Evolutionary conservation across 2,329 filamentous ascomycete species (phyloP).

Genomic region (Hirsutella rhossiliensis): DNA sequence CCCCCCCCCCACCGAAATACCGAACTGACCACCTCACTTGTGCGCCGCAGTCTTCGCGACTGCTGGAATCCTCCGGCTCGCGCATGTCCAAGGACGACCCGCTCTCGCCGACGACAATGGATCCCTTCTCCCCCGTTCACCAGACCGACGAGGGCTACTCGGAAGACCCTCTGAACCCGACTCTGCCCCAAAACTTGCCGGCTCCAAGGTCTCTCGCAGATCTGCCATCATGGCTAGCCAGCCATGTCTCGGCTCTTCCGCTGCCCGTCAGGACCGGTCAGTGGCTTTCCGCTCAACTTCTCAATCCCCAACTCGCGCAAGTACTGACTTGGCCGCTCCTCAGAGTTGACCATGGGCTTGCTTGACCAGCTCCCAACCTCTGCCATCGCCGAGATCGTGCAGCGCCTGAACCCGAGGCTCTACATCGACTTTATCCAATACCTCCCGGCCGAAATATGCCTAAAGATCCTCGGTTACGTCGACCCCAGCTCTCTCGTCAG

Average conservation of each 20-base stretch:
- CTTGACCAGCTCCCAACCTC: slow-evolving; percentile 70
- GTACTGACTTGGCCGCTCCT: not conserved
- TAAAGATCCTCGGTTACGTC: slow-evolving; percentile 79
- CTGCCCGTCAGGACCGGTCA: slow-evolving; percentile 36
- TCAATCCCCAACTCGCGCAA: not conserved
- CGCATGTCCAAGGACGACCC: slow-evolving; percentile 17
- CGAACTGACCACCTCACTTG: not conserved
- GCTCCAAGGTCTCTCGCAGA: slow-evolving; percentile 27
- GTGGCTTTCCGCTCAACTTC: slow-evolving; percentile 8
- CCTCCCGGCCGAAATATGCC: slow-evolving; percentile 81
- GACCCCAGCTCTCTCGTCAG: slow-evolving; percentile 69
- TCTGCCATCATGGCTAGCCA: slow-evolving; percentile 36
- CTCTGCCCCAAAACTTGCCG: slow-evolving; percentile 19
- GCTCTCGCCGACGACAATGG: slow-evolving; percentile 20
- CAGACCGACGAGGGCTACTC: slow-evolving; percentile 80
- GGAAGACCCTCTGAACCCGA: slow-evolving; percentile 52
- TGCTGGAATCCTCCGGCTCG: not conserved
- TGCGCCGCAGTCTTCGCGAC: not conserved
- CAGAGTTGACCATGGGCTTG: slow-evolving; percentile 71
- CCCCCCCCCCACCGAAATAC: not conserved
- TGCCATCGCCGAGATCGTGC: slow-evolving; percentile 67
- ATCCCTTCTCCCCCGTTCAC: slow-evolving; percentile 36
- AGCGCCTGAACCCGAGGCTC: slow-evolving; percentile 67
- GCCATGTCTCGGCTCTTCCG: slow-evolving; percentile 36
- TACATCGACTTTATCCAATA: slow-evolving; percentile 86